Conservation (phyloP, 495 filamentous ascomycete genomes). For the Bathelium albidoporum region DNA sequence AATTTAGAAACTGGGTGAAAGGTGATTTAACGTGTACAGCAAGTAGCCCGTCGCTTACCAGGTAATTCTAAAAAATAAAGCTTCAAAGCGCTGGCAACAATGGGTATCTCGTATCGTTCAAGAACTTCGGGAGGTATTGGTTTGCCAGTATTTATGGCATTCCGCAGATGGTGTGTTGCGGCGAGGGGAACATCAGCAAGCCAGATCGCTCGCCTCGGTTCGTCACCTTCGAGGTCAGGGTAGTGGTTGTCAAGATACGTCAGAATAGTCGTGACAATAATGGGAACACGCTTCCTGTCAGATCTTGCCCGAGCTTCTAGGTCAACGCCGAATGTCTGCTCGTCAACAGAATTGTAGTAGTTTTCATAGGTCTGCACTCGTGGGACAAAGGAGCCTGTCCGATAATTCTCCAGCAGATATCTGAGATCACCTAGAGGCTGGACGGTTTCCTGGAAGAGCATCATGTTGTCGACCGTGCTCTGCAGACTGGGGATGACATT, state of each 20-base stretch:
- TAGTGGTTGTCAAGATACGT: slow-evolving; percentile 95
- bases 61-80: slow-evolving; percentile 93
- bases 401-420: slow-evolving; percentile 95
- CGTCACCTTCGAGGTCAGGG: slow-evolving; percentile 94
- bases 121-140: slow-evolving; percentile 64
- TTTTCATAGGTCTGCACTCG: slow-evolving; percentile 94
- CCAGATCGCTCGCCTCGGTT: slow-evolving; percentile 87
- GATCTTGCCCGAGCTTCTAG: slow-evolving; percentile 86
- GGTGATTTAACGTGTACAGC: neutral
- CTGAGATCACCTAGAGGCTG: slow-evolving; percentile 84
- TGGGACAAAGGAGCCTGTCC: slow-evolving; percentile 84
- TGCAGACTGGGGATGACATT: slow-evolving; percentile 96
- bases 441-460: slow-evolving; percentile 96
- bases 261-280: slow-evolving; percentile 84
- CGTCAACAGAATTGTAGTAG: slow-evolving; percentile 96
- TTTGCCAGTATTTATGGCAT: slow-evolving; percentile 80
- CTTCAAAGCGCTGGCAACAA: slow-evolving; percentile 87
- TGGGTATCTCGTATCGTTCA: slow-evolving; percentile 79
- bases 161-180: slow-evolving; percentile 75
- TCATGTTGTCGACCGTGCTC: slow-evolving; percentile 93
- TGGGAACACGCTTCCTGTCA: slow-evolving; percentile 88
- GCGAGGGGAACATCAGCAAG: slow-evolving; percentile 79
- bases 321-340: slow-evolving; percentile 96
- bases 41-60: slow-evolving; percentile 43
- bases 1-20: slow-evolving; percentile 12